Evolutionary conservation across 495 filamentous ascomycete genomes (phyloP).

Genomic region (Aspergillus ostianus): DNA sequence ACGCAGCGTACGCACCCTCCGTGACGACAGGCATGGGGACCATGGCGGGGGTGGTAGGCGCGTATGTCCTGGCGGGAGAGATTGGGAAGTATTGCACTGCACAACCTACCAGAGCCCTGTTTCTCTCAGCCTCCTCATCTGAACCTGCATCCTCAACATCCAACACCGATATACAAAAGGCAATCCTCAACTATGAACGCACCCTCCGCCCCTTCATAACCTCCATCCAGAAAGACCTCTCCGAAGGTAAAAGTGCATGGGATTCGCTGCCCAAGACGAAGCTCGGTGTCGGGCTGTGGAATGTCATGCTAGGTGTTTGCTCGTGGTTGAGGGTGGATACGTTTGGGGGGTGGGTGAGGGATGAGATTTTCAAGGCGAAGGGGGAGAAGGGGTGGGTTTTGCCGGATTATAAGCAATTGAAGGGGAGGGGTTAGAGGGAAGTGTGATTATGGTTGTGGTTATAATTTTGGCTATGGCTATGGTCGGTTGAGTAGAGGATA

Average conservation of each 20-base stretch:
- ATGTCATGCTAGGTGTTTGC: slow-evolving; percentile 28
- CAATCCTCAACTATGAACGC: slow-evolving; percentile 31
- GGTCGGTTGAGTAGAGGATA: too few species aligned
- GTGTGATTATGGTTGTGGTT: too few species aligned
- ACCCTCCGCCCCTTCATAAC: slow-evolving; percentile 43
- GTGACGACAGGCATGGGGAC: slow-evolving; percentile 51
- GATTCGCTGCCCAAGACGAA: slow-evolving; percentile 24
- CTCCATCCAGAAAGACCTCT: slow-evolving; percentile 34
- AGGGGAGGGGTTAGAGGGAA: too few species aligned
- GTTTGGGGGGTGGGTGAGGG: not conserved
- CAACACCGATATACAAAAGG: too few species aligned
- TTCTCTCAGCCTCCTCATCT: too few species aligned
- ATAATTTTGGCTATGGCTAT: too few species aligned
- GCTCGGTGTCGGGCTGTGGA: slow-evolving; percentile 27
- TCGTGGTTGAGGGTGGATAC: slow-evolving; percentile 34
- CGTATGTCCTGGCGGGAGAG: slow-evolving; percentile 54
- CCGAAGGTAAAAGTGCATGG: slow-evolving; percentile 17
- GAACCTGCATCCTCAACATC: too few species aligned
- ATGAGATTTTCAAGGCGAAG: slow-evolving; percentile 18
- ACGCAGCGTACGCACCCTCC: slow-evolving; percentile 53
- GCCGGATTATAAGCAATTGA: slow-evolving; percentile 36
- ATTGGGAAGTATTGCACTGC: slow-evolving; percentile 33
- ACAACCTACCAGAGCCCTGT: too few species aligned
- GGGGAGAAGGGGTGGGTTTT: slow-evolving; percentile 41
- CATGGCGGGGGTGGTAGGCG: slow-evolving; percentile 42